These are phyloP conservation scores for Naganishia liquefaciens DNA, from an alignment of 1,284 basidiomycete genomes.

Conservation along the genomic window DNA sequence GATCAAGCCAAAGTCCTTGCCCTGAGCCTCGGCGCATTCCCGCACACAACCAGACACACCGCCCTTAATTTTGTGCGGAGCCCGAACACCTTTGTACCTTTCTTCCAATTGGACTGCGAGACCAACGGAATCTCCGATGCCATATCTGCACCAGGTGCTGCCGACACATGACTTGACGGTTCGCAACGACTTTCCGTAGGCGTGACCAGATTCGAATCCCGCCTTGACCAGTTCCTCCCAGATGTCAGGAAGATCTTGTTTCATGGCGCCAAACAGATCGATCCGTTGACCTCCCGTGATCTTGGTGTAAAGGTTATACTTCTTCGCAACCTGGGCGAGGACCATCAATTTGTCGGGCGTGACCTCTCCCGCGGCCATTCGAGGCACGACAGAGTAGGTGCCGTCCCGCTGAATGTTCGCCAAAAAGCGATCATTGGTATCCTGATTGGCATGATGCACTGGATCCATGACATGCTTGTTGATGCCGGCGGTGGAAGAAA, in stretches of 20 bases:
- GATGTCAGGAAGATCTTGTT: conserved; percentile 72
- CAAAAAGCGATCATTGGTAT: conserved; percentile 59
- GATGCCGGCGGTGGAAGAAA: conserved; percentile 59
- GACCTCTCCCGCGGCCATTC: conserved; percentile 59
- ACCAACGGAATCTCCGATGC: conserved; percentile 73
- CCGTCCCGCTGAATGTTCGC: conserved; percentile 77
- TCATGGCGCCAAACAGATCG: conserved; percentile 72
- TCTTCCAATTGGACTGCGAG: conserved; percentile 72
- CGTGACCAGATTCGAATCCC: conserved; percentile 75
- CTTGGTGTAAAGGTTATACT: conserved; percentile 71
- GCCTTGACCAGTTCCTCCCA: conserved; percentile 69
- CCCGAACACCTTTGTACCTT: conserved; percentile 68
- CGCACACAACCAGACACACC: conserved; percentile 74
- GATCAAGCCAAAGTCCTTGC: conserved; percentile 74
- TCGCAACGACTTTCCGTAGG: conserved; percentile 65
- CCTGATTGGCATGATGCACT: conserved; percentile 66
- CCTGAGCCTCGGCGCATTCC: conserved; percentile 75
- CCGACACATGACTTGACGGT: conserved; percentile 66
- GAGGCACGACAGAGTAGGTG: conserved; percentile 71
- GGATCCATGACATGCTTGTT: conserved; percentile 70
- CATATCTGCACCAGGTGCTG: conserved; percentile 70
- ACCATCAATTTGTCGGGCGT: conserved; percentile 69
- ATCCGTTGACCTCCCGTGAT: conserved; percentile 66
- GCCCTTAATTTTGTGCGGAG: conserved; percentile 75
- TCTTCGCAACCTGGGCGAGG: conserved; percentile 69